Conservation (phyloP, 257 asterid genomes). For the Solanum etuberosum region DNA sequence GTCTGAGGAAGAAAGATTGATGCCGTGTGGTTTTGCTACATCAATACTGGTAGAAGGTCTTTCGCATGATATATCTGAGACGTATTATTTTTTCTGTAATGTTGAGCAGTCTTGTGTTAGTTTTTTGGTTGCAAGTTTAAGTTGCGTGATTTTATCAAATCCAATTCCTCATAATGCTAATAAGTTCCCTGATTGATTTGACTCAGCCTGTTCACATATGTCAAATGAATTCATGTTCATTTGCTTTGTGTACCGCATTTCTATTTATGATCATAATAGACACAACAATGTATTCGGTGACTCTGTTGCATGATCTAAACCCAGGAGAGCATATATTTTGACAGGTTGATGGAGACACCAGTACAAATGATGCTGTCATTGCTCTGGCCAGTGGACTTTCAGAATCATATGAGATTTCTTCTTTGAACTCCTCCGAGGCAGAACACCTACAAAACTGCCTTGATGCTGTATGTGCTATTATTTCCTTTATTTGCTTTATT, state of each 20-base stretch:
- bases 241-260: not conserved
- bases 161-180: not conserved
- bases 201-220: not conserved
- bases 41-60: not conserved
- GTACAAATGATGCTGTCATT: slow-evolving; percentile 94
- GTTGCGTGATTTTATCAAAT: not conserved
- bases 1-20: not conserved
- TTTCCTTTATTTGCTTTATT: not conserved
- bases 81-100: not conserved
- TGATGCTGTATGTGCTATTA: slow-evolving; percentile 59
- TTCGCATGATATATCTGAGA: not conserved
- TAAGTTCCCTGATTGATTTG: not conserved
- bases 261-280: not conserved
- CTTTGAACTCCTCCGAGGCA: slow-evolving; percentile 56
- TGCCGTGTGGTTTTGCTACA: not conserved
- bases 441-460: slow-evolving; percentile 81
- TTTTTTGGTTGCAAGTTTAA: not conserved
- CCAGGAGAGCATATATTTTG: slow-evolving; percentile 11
- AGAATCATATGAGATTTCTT: slow-evolving; percentile 63
- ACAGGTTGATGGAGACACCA: slow-evolving; percentile 96
- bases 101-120: not conserved
- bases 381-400: slow-evolving; percentile 99
- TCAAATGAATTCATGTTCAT: not conserved
- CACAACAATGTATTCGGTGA: not conserved
- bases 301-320: not conserved